These are phyloP conservation scores for Furcasterigmium furcatum DNA, from an alignment of 2,329 filamentous ascomycete species.

Conservation along the genomic window DNA sequence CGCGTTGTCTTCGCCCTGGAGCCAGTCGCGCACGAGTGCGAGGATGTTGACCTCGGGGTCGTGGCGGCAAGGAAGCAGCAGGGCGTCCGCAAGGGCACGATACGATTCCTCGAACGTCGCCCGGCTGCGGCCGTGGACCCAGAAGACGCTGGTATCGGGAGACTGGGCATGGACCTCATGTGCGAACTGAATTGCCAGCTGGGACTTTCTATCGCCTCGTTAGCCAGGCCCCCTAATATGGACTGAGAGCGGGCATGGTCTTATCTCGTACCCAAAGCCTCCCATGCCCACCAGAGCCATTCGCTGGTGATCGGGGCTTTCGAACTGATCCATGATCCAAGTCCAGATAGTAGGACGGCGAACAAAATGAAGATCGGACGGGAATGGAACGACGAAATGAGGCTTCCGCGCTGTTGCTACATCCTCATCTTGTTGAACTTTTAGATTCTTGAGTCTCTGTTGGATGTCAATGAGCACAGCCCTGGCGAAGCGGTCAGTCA, in stretches of 20 bases:
- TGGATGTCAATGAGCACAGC: not conserved
- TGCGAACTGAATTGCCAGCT: conserved; percentile 13
- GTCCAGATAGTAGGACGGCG: conserved; percentile 4
- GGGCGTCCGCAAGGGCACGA: conserved; percentile 2
- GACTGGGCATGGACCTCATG: conserved; percentile 1
- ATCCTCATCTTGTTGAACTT: not conserved
- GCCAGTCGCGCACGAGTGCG: conserved; percentile 14
- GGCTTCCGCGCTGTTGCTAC: conserved; percentile 1
- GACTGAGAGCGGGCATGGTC: not conserved
- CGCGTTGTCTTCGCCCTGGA: conserved; percentile 4
- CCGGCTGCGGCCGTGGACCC: conserved; percentile 5
- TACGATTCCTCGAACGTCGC: conserved; percentile 4
- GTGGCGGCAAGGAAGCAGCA: conserved; percentile 4
- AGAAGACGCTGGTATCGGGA: conserved; percentile 7
- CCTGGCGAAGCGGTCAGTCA: not conserved
- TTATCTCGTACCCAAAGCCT: conserved; percentile 10
- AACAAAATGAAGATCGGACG: conserved; percentile 10
- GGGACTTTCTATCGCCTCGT: conserved; percentile 11
- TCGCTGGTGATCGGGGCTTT: not conserved
- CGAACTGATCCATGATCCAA: conserved; percentile 7
- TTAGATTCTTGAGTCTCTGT: not conserved
- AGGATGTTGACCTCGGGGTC: conserved; percentile 14
- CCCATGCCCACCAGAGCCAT: conserved; percentile 11
- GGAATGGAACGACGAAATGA: conserved; percentile 9
- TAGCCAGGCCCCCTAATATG: not conserved